These are phyloP conservation scores for Leccinum ochraceum DNA, from an alignment of 768 basidiomycete species.

Conservation along the genomic window DNA sequence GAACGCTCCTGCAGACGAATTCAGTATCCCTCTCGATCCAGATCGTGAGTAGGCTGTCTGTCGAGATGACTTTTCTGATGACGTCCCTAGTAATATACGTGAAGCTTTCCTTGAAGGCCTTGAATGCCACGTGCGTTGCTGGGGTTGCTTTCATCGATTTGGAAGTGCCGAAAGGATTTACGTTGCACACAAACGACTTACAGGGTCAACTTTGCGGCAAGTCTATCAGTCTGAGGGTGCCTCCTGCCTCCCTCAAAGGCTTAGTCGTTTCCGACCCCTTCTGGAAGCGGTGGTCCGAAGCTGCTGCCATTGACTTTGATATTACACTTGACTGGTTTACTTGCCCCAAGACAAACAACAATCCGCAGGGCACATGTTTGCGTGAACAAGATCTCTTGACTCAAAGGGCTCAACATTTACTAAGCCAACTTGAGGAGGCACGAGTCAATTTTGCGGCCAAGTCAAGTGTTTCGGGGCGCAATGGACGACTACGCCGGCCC, in stretches of 20 bases:
- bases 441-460: slow-evolving; percentile 7
- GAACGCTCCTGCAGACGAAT: slow-evolving; percentile 80
- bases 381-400: slow-evolving; percentile 70
- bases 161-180: slow-evolving; percentile 57
- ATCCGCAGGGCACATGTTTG: slow-evolving; percentile 69
- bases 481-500: slow-evolving; percentile 9
- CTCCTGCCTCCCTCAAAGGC: slow-evolving; percentile 48
- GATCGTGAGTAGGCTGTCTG: slow-evolving; percentile 58
- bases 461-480: background rate
- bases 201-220: slow-evolving; percentile 68
- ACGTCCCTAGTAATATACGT: slow-evolving; percentile 73
- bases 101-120: slow-evolving; percentile 56
- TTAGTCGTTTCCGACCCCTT: slow-evolving; percentile 45
- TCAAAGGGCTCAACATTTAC: slow-evolving; percentile 57
- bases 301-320: slow-evolving; percentile 53
- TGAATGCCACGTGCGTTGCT: slow-evolving; percentile 59
- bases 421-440: slow-evolving; percentile 34
- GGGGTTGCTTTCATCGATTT: slow-evolving; percentile 56
- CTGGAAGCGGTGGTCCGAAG: slow-evolving; percentile 65
- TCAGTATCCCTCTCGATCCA: slow-evolving; percentile 61
- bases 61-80: slow-evolving; percentile 5
- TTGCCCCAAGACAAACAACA: slow-evolving; percentile 49
- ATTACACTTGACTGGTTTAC: slow-evolving; percentile 68
- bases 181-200: slow-evolving; percentile 72
- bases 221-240: slow-evolving; percentile 59